A percentile compares a stretch with the other conserved stretches of the same genome.
These are phyloP conservation scores for Termitomyces sp. DNA, from an alignment of 768 basidiomycete genomes.

Conservation along the genomic window DNA sequence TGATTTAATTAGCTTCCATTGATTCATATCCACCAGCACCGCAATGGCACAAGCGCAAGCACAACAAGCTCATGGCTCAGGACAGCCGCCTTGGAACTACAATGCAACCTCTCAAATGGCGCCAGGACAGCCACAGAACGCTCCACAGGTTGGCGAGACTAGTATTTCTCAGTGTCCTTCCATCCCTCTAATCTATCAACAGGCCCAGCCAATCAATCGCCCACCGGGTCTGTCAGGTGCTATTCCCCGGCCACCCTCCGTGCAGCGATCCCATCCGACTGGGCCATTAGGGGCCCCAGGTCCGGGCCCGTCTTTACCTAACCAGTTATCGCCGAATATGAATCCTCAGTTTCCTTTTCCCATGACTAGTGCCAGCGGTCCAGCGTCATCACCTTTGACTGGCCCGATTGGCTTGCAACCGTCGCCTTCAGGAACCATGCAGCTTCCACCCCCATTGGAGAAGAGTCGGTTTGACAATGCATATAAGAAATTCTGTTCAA, in stretches of 20 bases:
- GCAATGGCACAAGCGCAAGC: slow-evolving; percentile 10
- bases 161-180: slow-evolving; percentile 13
- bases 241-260: slow-evolving; percentile 30
- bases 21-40: slow-evolving; percentile 3
- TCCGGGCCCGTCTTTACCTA: slow-evolving; percentile 19
- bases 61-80: slow-evolving; percentile 16
- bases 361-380: slow-evolving; percentile 5
- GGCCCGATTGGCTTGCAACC: slow-evolving; percentile 4
- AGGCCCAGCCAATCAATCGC: slow-evolving; percentile 23
- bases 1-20: neutral
- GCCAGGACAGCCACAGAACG: slow-evolving; percentile 3
- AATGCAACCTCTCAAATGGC: slow-evolving; percentile 2
- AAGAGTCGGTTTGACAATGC: slow-evolving; percentile 46
- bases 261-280: slow-evolving; percentile 28
- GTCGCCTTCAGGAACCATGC: slow-evolving; percentile 6
- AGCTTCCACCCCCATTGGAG: slow-evolving; percentile 35
- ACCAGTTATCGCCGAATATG: slow-evolving; percentile 27
- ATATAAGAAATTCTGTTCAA: slow-evolving; percentile 42
- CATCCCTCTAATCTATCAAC: slow-evolving; percentile 23
- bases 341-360: slow-evolving; percentile 20
- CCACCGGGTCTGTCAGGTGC: slow-evolving; percentile 21
- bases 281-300: slow-evolving; percentile 1
- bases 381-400: slow-evolving; percentile 9
- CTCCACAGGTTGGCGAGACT: slow-evolving; percentile 8
- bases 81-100: slow-evolving; percentile 14